Conservation (phyloP, 2,329 filamentous ascomycete genomes). For the Ophiostoma tasmaniense region DNA sequence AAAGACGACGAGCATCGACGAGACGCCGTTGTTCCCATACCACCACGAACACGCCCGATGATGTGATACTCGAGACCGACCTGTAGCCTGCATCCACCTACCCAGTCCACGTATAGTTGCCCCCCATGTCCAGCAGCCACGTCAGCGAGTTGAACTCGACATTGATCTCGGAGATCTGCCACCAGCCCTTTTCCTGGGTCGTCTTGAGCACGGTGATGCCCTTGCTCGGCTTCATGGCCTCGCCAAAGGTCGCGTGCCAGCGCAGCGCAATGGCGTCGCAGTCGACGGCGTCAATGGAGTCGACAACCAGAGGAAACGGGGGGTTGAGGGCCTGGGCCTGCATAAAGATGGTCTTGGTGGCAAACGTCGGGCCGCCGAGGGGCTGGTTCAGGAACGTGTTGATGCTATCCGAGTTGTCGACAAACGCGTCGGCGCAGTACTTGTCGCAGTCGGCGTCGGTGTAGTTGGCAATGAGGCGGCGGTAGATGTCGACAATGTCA, state of each 20-base stretch:
- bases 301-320: neutral
- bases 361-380: neutral
- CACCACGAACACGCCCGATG: neutral
- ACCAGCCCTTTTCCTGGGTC: slow-evolving; percentile 24
- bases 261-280: too few relatives aligned
- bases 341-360: neutral
- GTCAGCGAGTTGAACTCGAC: slow-evolving; percentile 27
- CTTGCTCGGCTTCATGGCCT: slow-evolving; percentile 24
- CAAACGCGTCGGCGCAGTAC: neutral
- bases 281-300: too few relatives aligned
- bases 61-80: neutral
- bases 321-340: neutral
- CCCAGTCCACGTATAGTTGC: slow-evolving; percentile 24
- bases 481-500: neutral
- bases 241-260: too few relatives aligned
- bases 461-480: neutral
- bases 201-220: slow-evolving; percentile 27
- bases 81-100: too few relatives aligned
- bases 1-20: neutral
- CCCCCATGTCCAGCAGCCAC: slow-evolving; percentile 31
- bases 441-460: neutral
- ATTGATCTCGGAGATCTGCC: slow-evolving; percentile 27
- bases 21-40: neutral
- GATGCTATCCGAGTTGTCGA: neutral
- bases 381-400: neutral